Base-by-base conservation (phyloP, 129 eudicot species). In the Pulicaria dysenterica region DNA sequence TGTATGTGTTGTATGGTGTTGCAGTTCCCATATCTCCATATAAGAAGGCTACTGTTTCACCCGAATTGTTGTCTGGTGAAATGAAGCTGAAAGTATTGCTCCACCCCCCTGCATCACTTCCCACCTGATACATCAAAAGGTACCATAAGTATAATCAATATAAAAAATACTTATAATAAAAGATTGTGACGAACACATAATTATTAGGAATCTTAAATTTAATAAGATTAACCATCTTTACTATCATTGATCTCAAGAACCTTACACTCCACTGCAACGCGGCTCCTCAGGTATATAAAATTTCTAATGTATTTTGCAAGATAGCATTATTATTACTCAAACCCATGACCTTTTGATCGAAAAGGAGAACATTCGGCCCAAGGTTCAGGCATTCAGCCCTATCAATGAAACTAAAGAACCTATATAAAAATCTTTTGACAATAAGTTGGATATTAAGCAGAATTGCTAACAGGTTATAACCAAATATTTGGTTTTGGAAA, bases 21-120 rank as follows among this genome's bases (percentile, higher is more conserved):
- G 97, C 89, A 41, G 99, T 87, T 54, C 99, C 99, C 99, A 95
- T 95, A 72, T 95, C 99, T 40, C 97, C 99, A 41, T 84, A 90
- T 59, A 95, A 73, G 73, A 95, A 95, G 12, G 97, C 99, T 70
- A 75, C 58, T 11, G 99, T 90, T 82, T 95, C 96, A 58, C 70
- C 80, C 7, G 94, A 81, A 24, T 83, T 84, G 12, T 67, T 81
- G 48, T 83, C 75, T 46, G 83, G 89, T 16, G 99, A 84, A 36
- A 90, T 83, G 56, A 95, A 95, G 78, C 72, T 88, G 84, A 73
- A 83, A 34, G 77, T 84, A 11, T 45, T 38, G 77, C 99, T 95
- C 99, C 99, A 95, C 58, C 99, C 97, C 16, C 78, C 91, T 12
- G 86, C 75, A 72, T 90, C 94, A 81, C 99, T 90, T 58, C 99